Evolutionary conservation across 192 early-diverging fungal genomes (phyloP).

Genomic region (Allomyces macrogynus): DNA sequence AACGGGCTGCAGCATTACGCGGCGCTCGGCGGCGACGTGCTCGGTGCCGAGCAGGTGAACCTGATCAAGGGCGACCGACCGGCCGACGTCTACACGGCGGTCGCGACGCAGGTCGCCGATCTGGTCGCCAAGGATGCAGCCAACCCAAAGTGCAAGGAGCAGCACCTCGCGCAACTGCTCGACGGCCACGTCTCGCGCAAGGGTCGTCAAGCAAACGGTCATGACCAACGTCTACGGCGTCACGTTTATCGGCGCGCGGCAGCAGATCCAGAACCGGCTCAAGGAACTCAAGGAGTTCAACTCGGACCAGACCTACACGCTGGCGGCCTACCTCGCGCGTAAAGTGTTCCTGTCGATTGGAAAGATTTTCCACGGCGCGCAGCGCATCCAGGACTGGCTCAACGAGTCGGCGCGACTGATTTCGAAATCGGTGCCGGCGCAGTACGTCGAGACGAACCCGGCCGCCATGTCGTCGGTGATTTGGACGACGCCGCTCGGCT

Average conservation of each 20-base stretch:
- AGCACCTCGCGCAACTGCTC: constrained; percentile 40
- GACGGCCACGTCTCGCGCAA: constrained; percentile 60
- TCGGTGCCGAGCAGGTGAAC: constrained; percentile 77
- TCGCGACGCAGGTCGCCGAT: constrained; percentile 52
- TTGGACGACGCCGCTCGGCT: constrained; percentile 86
- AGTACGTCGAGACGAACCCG: not conserved
- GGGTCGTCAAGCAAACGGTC: constrained; percentile 95
- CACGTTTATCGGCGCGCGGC: constrained; percentile 77
- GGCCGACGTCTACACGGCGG: constrained; percentile 79
- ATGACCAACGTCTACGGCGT: constrained; percentile 99
- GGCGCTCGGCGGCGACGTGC: constrained; percentile 75
- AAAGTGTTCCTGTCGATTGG: constrained; percentile 70
- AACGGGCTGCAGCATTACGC: constrained; percentile 98
- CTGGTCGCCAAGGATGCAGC: constrained; percentile 46
- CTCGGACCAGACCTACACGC: constrained; percentile 33
- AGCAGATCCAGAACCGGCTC: constrained; percentile 67
- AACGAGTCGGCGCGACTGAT: constrained; percentile 68
- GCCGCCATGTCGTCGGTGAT: constrained; percentile 63
- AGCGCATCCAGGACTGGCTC: constrained; percentile 83
- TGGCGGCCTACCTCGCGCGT: constrained; percentile 54
- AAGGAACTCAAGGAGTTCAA: constrained; percentile 55
- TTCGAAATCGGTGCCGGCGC: constrained; percentile 45
- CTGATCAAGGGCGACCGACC: constrained; percentile 61
- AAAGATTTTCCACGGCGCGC: constrained; percentile 75
- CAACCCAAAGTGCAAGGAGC: constrained; percentile 12